phyloP scores from a whole-genome alignment of 2,329 filamentous ascomycete genomes.

The Drechmeria coniospora region DNA sequence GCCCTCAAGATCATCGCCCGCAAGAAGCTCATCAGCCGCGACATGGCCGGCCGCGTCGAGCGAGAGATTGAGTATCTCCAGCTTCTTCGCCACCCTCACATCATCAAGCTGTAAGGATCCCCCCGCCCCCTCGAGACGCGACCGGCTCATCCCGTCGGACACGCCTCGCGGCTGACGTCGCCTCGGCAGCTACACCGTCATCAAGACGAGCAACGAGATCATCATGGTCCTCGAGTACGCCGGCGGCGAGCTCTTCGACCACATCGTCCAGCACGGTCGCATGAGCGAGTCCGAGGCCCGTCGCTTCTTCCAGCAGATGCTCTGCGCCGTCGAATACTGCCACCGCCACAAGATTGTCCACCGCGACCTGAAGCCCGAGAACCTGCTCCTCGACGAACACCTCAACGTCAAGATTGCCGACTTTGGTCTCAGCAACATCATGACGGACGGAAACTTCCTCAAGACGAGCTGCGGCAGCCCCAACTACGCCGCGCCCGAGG shows the following conservation, averaged over 20 bases:
- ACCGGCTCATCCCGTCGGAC: too few relatives aligned
- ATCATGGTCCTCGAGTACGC: slow-evolving; percentile 99
- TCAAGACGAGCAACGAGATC: slow-evolving; percentile 86
- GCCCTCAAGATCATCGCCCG: slow-evolving; percentile 95
- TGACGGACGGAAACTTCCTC: slow-evolving; percentile 98
- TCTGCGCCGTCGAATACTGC: slow-evolving; percentile 97
- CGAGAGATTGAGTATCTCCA: slow-evolving; percentile 97
- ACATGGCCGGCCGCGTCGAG: slow-evolving; percentile 96
- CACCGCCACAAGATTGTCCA: slow-evolving; percentile 98
- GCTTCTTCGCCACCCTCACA: slow-evolving; percentile 87
- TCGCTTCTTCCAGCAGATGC: slow-evolving; percentile 97
- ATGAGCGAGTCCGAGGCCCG: slow-evolving; percentile 87
- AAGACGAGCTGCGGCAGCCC: slow-evolving; percentile 97
- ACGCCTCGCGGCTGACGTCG: not conserved
- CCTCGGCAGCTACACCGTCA: slow-evolving; percentile 72
- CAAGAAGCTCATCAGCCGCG: slow-evolving; percentile 88
- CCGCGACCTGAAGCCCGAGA: slow-evolving; percentile 93
- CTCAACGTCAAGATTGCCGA: slow-evolving; percentile 99
- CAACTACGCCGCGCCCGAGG: slow-evolving; percentile 94
- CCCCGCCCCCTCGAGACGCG: not conserved
- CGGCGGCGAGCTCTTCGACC: slow-evolving; percentile 92
- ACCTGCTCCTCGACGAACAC: slow-evolving; percentile 82
- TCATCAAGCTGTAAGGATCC: slow-evolving; percentile 76
- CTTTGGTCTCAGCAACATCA: slow-evolving; percentile 97
- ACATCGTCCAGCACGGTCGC: slow-evolving; percentile 86